These are phyloP conservation scores for Fusarium sp. DNA, from an alignment of 2,329 filamentous ascomycete species.

Conservation along the genomic window DNA sequence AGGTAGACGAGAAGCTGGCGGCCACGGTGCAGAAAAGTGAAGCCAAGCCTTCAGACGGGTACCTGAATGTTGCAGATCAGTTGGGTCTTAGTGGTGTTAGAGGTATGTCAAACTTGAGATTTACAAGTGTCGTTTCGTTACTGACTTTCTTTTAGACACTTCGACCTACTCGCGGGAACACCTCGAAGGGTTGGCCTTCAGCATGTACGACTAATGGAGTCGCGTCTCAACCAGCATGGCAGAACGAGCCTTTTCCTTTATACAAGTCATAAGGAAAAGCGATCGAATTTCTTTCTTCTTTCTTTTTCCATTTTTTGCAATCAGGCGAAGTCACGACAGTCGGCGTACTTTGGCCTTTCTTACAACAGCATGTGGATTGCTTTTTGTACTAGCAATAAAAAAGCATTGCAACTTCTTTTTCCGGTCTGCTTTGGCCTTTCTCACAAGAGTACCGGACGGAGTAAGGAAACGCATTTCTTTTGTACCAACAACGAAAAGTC, in stretches of 20 bases:
- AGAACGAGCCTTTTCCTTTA: accelerated
- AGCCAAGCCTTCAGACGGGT: slow-evolving; percentile 62
- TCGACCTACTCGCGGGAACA: slow-evolving; percentile 24
- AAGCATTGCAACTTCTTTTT: neutral
- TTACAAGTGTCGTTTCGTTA: neutral
- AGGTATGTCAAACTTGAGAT: slow-evolving; percentile 53
- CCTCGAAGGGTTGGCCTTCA: neutral
- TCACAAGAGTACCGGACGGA: neutral
- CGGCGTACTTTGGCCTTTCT: neutral
- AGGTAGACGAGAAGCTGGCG: slow-evolving; percentile 57
- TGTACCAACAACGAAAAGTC: neutral
- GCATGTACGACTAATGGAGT: neutral
- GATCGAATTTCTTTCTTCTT: neutral
- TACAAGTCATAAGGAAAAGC: accelerated
- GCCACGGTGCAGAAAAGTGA: slow-evolving; percentile 59
- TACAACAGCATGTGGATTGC: accelerated
- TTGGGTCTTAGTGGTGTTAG: slow-evolving; percentile 67
- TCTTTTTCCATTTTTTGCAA: neutral
- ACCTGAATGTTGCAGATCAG: slow-evolving; percentile 71
- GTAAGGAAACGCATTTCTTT: neutral
- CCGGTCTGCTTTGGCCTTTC: accelerated
- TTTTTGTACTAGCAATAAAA: too few relatives aligned
- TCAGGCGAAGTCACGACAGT: neutral
- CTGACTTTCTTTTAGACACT: slow-evolving; percentile 24
- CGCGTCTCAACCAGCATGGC: neutral